Evolutionary conservation across 768 basidiomycete genomes (phyloP).

Genomic region (Rhizopogon rudus): DNA sequence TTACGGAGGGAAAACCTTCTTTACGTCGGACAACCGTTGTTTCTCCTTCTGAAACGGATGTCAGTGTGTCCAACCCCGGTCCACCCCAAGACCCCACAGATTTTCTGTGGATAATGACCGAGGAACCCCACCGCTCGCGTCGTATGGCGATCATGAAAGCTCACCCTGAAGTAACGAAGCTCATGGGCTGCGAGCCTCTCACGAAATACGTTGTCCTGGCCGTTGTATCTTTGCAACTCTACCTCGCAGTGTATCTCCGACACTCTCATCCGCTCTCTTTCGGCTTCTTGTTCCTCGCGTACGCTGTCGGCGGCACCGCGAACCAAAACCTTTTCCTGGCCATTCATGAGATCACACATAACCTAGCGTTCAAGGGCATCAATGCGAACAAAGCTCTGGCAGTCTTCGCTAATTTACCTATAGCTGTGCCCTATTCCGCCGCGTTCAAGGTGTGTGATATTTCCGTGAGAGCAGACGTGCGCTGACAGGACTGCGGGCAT

Average conservation of each 20-base stretch:
- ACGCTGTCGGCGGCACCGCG: slow-evolving; percentile 86
- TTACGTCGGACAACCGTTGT: slow-evolving; percentile 47
- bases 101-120: slow-evolving; percentile 96
- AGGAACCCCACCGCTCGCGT: slow-evolving; percentile 92
- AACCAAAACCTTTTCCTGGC: slow-evolving; percentile 98
- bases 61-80: slow-evolving; percentile 37
- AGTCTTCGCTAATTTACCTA: slow-evolving; percentile 88
- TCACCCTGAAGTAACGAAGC: slow-evolving; percentile 91
- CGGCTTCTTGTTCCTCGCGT: slow-evolving; percentile 72
- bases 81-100: slow-evolving; percentile 77
- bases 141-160: slow-evolving; percentile 89
- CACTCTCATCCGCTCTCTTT: slow-evolving; percentile 64
- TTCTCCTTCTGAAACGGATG: slow-evolving; percentile 32
- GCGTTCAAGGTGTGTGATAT: slow-evolving; percentile 75
- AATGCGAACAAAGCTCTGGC: slow-evolving; percentile 82
- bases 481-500: slow-evolving; percentile 5
- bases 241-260: slow-evolving; percentile 59
- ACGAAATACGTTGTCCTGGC: slow-evolving; percentile 87
- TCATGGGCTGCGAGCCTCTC: slow-evolving; percentile 92
- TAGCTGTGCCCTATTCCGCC: slow-evolving; percentile 91
- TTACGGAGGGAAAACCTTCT: slow-evolving; percentile 48
- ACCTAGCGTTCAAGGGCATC: slow-evolving; percentile 85
- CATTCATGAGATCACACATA: slow-evolving; percentile 98
- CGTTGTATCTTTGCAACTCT: slow-evolving; percentile 77
- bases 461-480: neutral